Evolutionary conservation across 495 filamentous ascomycete genomes (phyloP).

Genomic region (Thozetella sp.): DNA sequence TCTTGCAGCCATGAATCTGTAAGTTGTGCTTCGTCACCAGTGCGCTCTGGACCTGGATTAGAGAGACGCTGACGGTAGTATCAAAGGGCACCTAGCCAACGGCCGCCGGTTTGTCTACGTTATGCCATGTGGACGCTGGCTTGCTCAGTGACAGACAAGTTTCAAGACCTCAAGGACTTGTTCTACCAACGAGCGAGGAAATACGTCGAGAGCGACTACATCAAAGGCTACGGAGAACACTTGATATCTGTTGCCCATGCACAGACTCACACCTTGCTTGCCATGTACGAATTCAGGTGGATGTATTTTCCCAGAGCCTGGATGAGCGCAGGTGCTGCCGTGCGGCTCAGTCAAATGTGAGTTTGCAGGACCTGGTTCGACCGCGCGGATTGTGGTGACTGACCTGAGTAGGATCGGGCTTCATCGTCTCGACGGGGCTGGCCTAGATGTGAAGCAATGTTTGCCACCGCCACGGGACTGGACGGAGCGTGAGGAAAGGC

Average conservation of each 20-base stretch:
- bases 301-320: conserved; percentile 98
- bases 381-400: neutral
- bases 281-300: conserved; percentile 90
- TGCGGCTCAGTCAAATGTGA: conserved; percentile 78
- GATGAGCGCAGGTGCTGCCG: conserved; percentile 83
- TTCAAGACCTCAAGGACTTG: conserved; percentile 70
- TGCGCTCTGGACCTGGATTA: neutral
- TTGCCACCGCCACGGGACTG: conserved; percentile 85
- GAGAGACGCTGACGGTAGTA: conserved; percentile 16
- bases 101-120: conserved; percentile 85
- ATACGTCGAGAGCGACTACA: conserved; percentile 85
- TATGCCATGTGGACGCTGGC: conserved; percentile 95
- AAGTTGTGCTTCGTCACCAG: conserved; percentile 16
- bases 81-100: conserved; percentile 69
- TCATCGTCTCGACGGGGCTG: conserved; percentile 84
- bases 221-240: conserved; percentile 89
- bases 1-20: conserved; percentile 79
- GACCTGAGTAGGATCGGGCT: conserved; percentile 68
- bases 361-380: conserved; percentile 4
- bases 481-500: conserved; percentile 89
- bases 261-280: conserved; percentile 81
- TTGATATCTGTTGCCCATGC: conserved; percentile 80
- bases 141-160: conserved; percentile 81
- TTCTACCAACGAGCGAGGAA: conserved; percentile 90
- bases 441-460: conserved; percentile 90